These are phyloP conservation scores for Cyclotella choctawhatcheeana DNA, from an alignment of 108 stramenopile genomes.

Conservation along the genomic window DNA sequence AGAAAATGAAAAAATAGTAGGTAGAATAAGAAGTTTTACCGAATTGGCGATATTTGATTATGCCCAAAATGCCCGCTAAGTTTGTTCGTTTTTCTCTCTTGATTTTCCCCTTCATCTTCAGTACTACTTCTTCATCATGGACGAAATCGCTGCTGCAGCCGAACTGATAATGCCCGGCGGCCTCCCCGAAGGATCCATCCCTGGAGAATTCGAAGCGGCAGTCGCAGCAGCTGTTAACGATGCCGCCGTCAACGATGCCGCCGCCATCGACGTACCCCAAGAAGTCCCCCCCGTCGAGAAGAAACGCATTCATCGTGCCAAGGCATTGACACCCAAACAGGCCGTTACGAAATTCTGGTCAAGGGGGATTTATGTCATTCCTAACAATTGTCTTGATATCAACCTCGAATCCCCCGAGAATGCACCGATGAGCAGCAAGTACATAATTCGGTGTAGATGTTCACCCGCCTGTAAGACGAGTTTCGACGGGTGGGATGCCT, in stretches of 20 bases:
- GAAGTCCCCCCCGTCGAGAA: not conserved
- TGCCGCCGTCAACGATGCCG: not conserved
- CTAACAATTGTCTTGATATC: not conserved
- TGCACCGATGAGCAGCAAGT: not conserved
- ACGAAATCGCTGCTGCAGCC: constrained; percentile 1
- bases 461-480: constrained; percentile 1
- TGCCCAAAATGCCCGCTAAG: no score
- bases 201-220: not conserved
- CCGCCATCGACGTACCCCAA: not conserved
- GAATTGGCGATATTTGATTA: no score
- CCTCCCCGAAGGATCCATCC: not conserved
- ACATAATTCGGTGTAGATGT: constrained; percentile 3
- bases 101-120: no score
- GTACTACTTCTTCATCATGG: no score
- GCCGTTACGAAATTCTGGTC: constrained; percentile 4
- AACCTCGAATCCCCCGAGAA: not conserved
- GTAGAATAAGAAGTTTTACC: no score
- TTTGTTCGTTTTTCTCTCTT: no score
- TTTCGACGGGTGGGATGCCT: not conserved
- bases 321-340: not conserved
- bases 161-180: not conserved
- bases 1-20: no score
- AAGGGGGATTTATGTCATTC: not conserved
- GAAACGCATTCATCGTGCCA: constrained; percentile 5
- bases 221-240: not conserved